phyloP scores from a whole-genome alignment of 192 early-diverging fungal genomes.

The Dissophora ornata region DNA sequence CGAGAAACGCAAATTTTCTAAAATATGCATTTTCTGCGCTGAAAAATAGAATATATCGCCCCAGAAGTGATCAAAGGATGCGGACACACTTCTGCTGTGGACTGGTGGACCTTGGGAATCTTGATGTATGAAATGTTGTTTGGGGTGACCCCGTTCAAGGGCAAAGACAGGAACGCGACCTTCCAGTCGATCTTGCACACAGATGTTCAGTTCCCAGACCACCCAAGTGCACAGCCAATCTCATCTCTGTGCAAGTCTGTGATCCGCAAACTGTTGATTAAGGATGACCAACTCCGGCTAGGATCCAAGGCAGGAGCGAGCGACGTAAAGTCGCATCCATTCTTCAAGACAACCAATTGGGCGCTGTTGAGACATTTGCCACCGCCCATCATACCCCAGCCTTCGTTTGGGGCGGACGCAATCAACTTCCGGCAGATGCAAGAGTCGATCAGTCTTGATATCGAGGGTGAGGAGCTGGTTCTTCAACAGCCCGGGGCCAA shows the following conservation, averaged over 20 bases:
- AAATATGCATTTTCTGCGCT: too few relatives aligned
- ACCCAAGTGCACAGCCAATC: conserved; percentile 38
- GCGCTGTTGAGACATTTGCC: conserved; percentile 87
- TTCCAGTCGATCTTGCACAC: conserved; percentile 91
- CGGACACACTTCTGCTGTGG: conserved; percentile 95
- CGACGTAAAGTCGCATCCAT: conserved; percentile 92
- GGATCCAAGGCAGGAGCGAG: conserved; percentile 91
- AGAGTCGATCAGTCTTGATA: conserved; percentile 74
- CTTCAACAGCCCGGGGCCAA: conserved; percentile 48
- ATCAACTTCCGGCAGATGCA: conserved; percentile 77
- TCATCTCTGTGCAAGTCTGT: conserved; percentile 74
- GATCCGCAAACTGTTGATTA: conserved; percentile 86
- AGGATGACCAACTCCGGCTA: conserved; percentile 91
- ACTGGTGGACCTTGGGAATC: conserved; percentile 99
- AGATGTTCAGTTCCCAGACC: conserved; percentile 82
- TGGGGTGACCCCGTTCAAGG: conserved; percentile 98
- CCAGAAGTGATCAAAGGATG: conserved; percentile 89
- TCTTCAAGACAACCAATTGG: conserved; percentile 94
- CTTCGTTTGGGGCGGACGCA: conserved; percentile 70
- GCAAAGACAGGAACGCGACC: conserved; percentile 88
- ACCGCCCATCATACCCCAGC: conserved; percentile 87
- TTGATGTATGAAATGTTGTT: conserved; percentile 99
- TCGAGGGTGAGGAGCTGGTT: conserved; percentile 69
- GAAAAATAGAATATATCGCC: conserved; percentile 50
- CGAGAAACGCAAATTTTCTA: too few relatives aligned